Evolutionary conservation across 2,329 filamentous ascomycete genomes (phyloP).

Genomic region (Apiospora phragmitis): DNA sequence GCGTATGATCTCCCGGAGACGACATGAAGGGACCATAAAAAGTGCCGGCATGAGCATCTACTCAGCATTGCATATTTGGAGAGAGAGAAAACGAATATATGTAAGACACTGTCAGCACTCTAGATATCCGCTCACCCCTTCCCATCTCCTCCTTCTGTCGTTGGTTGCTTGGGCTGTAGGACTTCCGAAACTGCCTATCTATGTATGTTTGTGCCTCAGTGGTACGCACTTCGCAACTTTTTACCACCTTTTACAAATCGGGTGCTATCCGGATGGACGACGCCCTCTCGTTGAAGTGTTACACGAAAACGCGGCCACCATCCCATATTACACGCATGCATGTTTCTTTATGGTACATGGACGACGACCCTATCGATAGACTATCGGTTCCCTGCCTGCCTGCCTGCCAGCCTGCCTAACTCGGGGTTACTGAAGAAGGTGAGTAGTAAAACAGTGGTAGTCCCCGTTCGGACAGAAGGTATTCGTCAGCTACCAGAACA

Average conservation of each 20-base stretch:
- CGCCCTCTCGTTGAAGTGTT: neutral
- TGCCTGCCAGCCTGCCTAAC: neutral
- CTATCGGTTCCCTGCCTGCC: neutral
- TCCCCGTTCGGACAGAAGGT: neutral
- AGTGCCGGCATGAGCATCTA: neutral
- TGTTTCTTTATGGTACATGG: neutral
- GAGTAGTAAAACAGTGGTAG: neutral
- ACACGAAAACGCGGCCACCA: neutral
- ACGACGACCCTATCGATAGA: neutral
- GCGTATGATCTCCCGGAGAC: neutral
- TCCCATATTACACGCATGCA: neutral
- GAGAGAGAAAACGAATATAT: neutral
- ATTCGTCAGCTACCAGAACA: neutral
- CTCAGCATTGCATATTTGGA: slow-evolving; percentile 3
- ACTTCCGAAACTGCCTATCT: neutral
- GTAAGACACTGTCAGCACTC: slow-evolving; percentile 6
- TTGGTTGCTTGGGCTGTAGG: neutral
- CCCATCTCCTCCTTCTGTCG: neutral
- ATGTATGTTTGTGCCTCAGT: neutral
- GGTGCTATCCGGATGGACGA: neutral
- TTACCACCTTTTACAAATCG: neutral
- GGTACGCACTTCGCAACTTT: neutral
- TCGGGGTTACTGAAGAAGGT: neutral
- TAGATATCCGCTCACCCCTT: neutral
- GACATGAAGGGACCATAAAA: neutral